Base-by-base conservation (phyloP, 768 basidiomycete species). In the Suillus bovinus region DNA sequence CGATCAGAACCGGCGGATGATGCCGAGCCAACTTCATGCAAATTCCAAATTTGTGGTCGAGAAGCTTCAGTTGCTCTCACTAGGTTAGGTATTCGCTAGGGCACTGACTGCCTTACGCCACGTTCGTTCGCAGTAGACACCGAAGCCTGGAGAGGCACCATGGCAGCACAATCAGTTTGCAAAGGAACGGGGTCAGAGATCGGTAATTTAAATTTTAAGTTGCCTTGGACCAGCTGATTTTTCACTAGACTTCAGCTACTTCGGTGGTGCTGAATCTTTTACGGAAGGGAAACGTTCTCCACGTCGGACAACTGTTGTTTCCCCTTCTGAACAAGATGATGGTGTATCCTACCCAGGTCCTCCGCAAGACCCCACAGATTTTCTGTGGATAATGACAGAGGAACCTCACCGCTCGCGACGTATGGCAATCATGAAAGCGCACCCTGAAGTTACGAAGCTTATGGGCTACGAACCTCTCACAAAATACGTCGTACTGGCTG, bases 351-450 rank as follows among this genome's bases (percentile, higher is more conserved):
- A 83, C 68, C 74, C 79, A 22, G 80, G 76, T 6, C 85, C 86
- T 3, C 89, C 89, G 0, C 87, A 88, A 71, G 87, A 94, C 69
- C 90, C 92, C 1, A 74, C 80, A 0, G 96, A 99, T 68, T 99
- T 97, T 70, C 81, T 98, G 34, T 99, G 97, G 97, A 71, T 96
- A 50, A 92, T 98, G 88, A 97, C 94, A 0, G 97, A 99, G 76
- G 97, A 99, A 71, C 97, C 97, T 3, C 97, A 99, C 76, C 85
- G 96, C 56, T 87, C 88, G 17, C 80, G 97, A 60, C 80, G 97
- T 62, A 87, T 86, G 78, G 90, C 85, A 8, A 98, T 99, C 64
- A 84, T 99, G 81, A 96, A 96, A 69, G 90, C 91, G 0, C 95
- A 99, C 71, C 97, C 97, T 0, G 88, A 97, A 81, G 94, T 99